Percentiles rank a stretch among this genome's conserved stretches.
These are phyloP conservation scores for Pythium volutum DNA, from an alignment of 352 stramenopile species.

Conservation along the genomic window DNA sequence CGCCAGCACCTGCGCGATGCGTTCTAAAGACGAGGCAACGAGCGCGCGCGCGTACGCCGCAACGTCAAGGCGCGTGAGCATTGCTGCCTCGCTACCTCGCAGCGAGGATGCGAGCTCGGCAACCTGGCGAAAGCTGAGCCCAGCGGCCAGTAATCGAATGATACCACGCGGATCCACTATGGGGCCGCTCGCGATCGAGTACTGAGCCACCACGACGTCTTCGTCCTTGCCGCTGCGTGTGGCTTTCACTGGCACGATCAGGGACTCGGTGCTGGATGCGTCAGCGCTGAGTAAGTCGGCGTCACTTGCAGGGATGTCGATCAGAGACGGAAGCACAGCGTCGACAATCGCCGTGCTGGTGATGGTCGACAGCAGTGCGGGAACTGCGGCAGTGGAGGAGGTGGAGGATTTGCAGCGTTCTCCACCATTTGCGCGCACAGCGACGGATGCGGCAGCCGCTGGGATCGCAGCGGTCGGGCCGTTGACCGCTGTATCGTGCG, in stretches of 20 bases:
- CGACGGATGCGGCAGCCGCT: background rate
- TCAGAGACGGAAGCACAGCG: constrained; percentile 19
- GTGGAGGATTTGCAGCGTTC: background rate
- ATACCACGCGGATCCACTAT: background rate
- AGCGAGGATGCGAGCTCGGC: background rate
- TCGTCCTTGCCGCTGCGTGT: background rate
- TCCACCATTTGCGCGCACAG: background rate
- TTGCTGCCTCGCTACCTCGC: background rate
- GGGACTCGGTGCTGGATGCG: background rate
- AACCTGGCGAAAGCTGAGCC: constrained; percentile 11
- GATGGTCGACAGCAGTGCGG: constrained; percentile 8
- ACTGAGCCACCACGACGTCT: background rate
- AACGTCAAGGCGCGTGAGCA: constrained; percentile 1
- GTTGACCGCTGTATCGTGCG: background rate
- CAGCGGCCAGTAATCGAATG: background rate
- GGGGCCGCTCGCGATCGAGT: background rate
- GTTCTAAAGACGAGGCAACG: constrained; percentile 13
- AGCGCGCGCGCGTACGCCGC: constrained; percentile 5
- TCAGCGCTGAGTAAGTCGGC: background rate
- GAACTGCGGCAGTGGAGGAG: background rate
- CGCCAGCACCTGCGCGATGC: background rate
- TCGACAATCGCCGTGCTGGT: constrained; percentile 26
- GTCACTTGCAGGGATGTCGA: constrained; percentile 4
- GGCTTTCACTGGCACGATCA: background rate
- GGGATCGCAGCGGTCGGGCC: background rate